phyloP scores from a whole-genome alignment of 345 rosid genomes.

The Nephelium lappaceum region DNA sequence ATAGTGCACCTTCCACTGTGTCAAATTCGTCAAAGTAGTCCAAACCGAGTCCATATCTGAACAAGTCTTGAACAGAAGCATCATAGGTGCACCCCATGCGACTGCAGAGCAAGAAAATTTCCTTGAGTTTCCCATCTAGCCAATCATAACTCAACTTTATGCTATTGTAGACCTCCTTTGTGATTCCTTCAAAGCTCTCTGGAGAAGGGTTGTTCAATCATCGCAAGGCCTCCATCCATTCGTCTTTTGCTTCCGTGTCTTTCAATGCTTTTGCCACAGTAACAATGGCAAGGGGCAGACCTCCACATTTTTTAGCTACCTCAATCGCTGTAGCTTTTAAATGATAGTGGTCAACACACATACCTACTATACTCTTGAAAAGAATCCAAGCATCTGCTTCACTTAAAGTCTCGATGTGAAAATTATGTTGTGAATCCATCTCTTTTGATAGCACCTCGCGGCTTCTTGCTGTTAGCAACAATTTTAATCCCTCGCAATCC shows the following conservation, averaged over 20 bases:
- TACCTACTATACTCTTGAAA: background rate
- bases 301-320: slow-evolving; percentile 1
- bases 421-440: background rate
- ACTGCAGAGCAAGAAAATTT: slow-evolving; percentile 20
- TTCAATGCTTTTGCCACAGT: slow-evolving; percentile 5
- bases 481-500: background rate
- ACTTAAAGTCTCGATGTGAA: background rate
- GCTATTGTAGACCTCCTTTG: background rate
- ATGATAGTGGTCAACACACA: background rate
- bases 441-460: background rate
- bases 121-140: background rate
- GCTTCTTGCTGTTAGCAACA: slow-evolving; percentile 10
- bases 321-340: background rate
- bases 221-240: slow-evolving; percentile 1
- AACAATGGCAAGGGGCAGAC: slow-evolving; percentile 14
- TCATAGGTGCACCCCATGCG: background rate
- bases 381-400: slow-evolving; percentile 14
- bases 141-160: slow-evolving; percentile 2
- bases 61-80: background rate
- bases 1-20: slow-evolving; percentile 19
- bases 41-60: slow-evolving; percentile 24
- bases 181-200: background rate
- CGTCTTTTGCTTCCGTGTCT: background rate
- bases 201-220: background rate
- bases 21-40: background rate